Percentiles rank a stretch among this genome's conserved stretches.
Evolutionary conservation across 2,329 filamentous ascomycete genomes (phyloP).

Genomic region (Arthrobotrys conoides): DNA sequence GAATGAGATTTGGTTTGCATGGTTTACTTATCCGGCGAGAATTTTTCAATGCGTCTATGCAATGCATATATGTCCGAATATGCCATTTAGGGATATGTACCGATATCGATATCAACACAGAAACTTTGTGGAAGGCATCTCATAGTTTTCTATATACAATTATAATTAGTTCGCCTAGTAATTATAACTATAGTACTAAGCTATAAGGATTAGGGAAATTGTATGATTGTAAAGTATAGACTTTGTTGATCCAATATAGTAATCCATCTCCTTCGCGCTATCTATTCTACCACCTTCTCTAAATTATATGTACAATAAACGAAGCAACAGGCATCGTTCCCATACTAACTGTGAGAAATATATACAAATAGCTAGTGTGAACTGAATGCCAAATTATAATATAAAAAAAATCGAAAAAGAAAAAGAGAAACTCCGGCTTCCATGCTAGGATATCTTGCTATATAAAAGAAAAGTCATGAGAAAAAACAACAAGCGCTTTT

Average conservation of each 20-base stretch:
- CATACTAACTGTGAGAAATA: constrained; percentile 17
- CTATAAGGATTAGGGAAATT: neutral
- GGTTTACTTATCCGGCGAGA: neutral
- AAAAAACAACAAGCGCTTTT: constrained; percentile 14
- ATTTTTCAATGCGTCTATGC: no score
- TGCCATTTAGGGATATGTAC: no score
- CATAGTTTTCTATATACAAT: no score
- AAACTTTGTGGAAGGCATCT: no score
- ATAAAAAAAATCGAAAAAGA: constrained; percentile 7
- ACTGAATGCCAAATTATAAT: neutral
- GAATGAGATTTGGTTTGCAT: neutral
- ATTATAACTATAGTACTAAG: no score
- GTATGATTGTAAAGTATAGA: no score
- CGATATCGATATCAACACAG: no score
- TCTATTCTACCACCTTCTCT: constrained; percentile 12
- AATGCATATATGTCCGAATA: no score
- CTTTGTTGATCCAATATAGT: neutral
- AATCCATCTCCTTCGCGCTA: constrained; percentile 6
- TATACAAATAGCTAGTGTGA: constrained; percentile 21
- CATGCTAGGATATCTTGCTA: constrained; percentile 32
- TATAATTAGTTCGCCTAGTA: no score
- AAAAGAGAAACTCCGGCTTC: constrained; percentile 28
- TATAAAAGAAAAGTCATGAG: constrained; percentile 3
- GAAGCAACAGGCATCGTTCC: constrained; percentile 9
- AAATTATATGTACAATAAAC: constrained; percentile 10